Conservation (phyloP, 1,284 basidiomycete species). For the Ganoderma leucocontextum region DNA sequence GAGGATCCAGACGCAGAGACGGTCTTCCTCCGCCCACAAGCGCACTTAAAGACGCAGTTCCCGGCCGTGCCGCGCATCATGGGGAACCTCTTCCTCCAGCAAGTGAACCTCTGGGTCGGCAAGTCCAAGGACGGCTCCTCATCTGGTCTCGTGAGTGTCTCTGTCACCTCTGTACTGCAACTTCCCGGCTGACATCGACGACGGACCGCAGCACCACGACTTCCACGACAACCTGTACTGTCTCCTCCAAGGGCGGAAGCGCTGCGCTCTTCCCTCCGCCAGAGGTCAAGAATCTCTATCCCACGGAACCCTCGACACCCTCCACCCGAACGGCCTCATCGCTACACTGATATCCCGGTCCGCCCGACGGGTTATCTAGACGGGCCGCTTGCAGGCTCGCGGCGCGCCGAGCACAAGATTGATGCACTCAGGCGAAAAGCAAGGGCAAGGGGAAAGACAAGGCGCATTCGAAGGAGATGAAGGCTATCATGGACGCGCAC, state of each 20-base stretch:
- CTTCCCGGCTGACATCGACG: neutral
- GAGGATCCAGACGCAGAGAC: slow-evolving; percentile 40
- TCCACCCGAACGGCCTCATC: slow-evolving; percentile 43
- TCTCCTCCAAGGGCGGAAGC: slow-evolving; percentile 43
- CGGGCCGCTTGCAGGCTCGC: slow-evolving; percentile 38
- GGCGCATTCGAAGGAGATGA: slow-evolving; percentile 33
- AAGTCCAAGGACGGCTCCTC: slow-evolving; percentile 42
- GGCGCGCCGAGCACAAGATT: slow-evolving; percentile 37
- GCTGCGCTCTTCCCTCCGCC: slow-evolving; percentile 45
- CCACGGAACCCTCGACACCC: slow-evolving; percentile 38
- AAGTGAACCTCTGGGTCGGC: slow-evolving; percentile 46
- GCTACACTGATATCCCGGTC: slow-evolving; percentile 41
- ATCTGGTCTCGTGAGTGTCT: slow-evolving; percentile 40
- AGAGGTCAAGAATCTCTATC: slow-evolving; percentile 39
- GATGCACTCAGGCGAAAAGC: slow-evolving; percentile 31
- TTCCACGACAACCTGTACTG: slow-evolving; percentile 48
- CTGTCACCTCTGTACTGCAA: neutral
- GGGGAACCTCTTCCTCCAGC: slow-evolving; percentile 44
- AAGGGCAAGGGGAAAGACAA: slow-evolving; percentile 39
- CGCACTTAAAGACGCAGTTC: slow-evolving; percentile 41
- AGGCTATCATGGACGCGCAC: slow-evolving; percentile 36
- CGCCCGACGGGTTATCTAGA: slow-evolving; percentile 41
- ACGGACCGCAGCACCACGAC: slow-evolving; percentile 42
- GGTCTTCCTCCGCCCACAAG: slow-evolving; percentile 43
- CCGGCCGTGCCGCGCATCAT: slow-evolving; percentile 43